phyloP scores from a whole-genome alignment of 2,329 filamentous ascomycete species.

The Xenoacremonium recifei region DNA sequence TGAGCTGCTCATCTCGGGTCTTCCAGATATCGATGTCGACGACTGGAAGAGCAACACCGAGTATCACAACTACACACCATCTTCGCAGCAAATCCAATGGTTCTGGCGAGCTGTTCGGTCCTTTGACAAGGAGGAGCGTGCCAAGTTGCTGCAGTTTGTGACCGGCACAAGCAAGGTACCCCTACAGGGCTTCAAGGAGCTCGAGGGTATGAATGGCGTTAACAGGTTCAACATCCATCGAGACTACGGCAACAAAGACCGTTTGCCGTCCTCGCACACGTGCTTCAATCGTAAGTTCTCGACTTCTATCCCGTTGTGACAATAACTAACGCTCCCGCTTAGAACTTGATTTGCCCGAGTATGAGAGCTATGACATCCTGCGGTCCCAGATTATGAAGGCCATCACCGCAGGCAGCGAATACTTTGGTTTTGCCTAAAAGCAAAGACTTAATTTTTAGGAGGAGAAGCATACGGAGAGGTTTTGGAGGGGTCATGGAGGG shows the following conservation, averaged over 20 bases:
- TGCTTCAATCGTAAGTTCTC: constrained; percentile 93
- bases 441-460: constrained; percentile 17
- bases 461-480: constrained; percentile 11
- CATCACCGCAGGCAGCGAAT: constrained; percentile 97
- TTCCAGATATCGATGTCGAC: constrained; percentile 96
- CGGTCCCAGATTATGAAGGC: constrained; percentile 88
- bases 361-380: constrained; percentile 91
- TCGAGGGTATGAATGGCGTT: constrained; percentile 98
- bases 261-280: constrained; percentile 92
- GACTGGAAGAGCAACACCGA: constrained; percentile 99
- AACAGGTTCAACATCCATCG: constrained; percentile 98
- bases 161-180: constrained; percentile 98
- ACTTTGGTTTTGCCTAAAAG: constrained; percentile 87
- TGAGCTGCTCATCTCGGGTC: constrained; percentile 91
- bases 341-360: constrained; percentile 98
- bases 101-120: constrained; percentile 98
- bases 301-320: neutral
- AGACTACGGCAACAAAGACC: constrained; percentile 94
- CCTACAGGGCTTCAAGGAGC: constrained; percentile 96
- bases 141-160: constrained; percentile 95
- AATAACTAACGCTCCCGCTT: too few species aligned
- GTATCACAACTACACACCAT: constrained; percentile 95
- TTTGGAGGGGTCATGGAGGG: constrained; percentile 3
- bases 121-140: constrained; percentile 98
- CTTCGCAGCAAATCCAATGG: constrained; percentile 97